phyloP scores from a whole-genome alignment of 441 rosid species.

The Populus hybrid region DNA sequence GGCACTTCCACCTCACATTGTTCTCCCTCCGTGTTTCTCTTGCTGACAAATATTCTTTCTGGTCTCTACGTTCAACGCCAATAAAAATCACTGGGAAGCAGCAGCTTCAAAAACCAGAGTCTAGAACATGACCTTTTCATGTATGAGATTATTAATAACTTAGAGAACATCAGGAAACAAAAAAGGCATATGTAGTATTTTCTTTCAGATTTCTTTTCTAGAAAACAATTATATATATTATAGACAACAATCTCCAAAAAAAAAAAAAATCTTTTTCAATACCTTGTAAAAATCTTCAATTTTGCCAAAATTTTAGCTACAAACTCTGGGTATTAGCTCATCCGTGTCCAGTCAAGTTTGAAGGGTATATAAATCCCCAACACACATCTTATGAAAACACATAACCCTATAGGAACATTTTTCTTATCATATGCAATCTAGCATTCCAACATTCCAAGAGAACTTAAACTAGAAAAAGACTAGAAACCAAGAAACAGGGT shows the following conservation, averaged over 20 bases:
- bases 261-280: neutral
- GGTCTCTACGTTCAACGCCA: no score
- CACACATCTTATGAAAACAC: neutral
- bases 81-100: neutral
- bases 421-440: neutral
- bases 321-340: neutral
- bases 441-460: neutral
- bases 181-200: neutral
- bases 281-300: neutral
- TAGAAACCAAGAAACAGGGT: neutral
- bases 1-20: no score
- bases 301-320: neutral
- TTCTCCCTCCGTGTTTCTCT: neutral
- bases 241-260: neutral
- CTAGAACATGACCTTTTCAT: neutral
- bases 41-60: neutral
- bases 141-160: neutral
- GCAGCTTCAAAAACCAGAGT: neutral
- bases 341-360: neutral
- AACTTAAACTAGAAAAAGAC: neutral
- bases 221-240: neutral
- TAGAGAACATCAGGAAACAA: neutral
- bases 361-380: neutral
- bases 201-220: neutral
- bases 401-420: neutral